These are phyloP conservation scores for Auricularia sp. DNA, from an alignment of 768 basidiomycete species.

Conservation along the genomic window DNA sequence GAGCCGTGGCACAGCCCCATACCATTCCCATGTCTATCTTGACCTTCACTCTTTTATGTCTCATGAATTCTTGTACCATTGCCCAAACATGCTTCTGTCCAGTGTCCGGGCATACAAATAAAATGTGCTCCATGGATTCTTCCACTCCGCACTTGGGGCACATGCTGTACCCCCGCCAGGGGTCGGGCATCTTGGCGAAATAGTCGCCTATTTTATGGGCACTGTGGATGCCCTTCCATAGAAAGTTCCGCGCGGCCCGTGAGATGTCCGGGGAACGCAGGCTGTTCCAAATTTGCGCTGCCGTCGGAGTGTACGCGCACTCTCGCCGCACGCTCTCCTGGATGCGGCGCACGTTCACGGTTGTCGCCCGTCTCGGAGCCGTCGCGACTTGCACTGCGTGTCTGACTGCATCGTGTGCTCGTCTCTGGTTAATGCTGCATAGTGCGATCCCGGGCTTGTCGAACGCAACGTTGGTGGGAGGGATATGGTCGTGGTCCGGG, in stretches of 20 bases:
- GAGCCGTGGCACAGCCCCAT: neutral
- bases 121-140: constrained; percentile 16
- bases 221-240: constrained; percentile 15
- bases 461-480: too few species aligned
- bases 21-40: neutral
- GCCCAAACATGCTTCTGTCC: constrained; percentile 13
- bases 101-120: constrained; percentile 12
- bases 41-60: neutral
- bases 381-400: too few species aligned
- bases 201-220: constrained; percentile 13
- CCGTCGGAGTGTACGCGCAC: neutral
- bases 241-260: neutral
- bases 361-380: neutral
- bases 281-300: neutral
- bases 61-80: constrained; percentile 6
- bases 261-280: neutral
- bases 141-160: constrained; percentile 10
- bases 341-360: neutral
- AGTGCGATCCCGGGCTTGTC: too few species aligned
- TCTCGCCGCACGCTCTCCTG: neutral
- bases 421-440: too few species aligned
- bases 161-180: constrained; percentile 4
- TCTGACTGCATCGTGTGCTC: too few species aligned
- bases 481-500: too few species aligned
- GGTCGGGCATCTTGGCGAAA: constrained; percentile 1